phyloP scores from a whole-genome alignment of 257 asterid genomes.

The Solanum stenotomum region DNA sequence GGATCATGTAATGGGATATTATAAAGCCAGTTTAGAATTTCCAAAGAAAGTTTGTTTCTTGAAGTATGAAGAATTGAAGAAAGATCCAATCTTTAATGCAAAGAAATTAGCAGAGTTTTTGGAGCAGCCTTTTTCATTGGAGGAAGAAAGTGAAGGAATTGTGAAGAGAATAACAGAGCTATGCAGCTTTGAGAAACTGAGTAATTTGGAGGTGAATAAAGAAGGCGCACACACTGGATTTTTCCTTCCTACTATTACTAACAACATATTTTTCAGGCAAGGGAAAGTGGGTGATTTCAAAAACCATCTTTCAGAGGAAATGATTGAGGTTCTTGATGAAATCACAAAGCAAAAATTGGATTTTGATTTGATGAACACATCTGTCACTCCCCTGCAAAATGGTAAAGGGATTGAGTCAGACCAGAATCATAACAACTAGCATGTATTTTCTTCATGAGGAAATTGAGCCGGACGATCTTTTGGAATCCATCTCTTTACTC shows the following conservation, averaged over 20 bases:
- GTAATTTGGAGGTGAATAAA: conserved; percentile 17
- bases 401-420: neutral
- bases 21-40: conserved; percentile 16
- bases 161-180: conserved; percentile 6
- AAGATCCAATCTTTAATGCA: conserved; percentile 4
- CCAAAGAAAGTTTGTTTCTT: conserved; percentile 4
- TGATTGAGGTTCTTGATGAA: conserved; percentile 11
- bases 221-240: conserved; percentile 2
- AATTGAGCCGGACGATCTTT: neutral
- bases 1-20: conserved; percentile 41
- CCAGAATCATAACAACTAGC: neutral
- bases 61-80: conserved; percentile 17
- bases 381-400: neutral
- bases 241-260: neutral
- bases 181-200: conserved; percentile 20
- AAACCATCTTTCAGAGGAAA: conserved; percentile 14
- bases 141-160: conserved; percentile 2
- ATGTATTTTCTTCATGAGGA: neutral
- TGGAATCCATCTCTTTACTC: no score
- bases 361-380: neutral
- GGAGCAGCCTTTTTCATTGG: conserved; percentile 1
- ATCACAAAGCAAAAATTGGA: conserved; percentile 7
- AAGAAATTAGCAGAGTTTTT: conserved; percentile 10
- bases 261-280: conserved; percentile 13
- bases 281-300: conserved; percentile 19